Evolutionary conservation across 164 flowering plant genomes (phyloP).

Genomic region (Tetrastigma voinierianum): DNA sequence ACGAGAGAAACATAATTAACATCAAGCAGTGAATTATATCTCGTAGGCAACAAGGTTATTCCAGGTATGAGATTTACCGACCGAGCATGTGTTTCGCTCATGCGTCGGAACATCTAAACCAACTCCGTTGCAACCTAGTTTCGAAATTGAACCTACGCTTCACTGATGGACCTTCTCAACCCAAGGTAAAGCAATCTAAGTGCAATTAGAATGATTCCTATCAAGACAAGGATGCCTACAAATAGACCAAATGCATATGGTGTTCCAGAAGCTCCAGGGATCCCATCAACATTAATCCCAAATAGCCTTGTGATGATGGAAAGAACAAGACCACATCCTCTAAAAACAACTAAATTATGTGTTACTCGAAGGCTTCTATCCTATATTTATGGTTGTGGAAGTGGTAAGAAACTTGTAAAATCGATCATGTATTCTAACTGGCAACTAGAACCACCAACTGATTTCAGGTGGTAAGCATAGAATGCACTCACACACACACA

Average conservation of each 20-base stretch:
- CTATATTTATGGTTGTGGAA: conserved; percentile 31
- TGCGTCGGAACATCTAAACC: conserved; percentile 90
- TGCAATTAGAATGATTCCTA: conserved; percentile 60
- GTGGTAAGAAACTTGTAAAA: not conserved
- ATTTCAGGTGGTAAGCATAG: too few species aligned
- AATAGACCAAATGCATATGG: conserved; percentile 90
- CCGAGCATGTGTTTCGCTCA: conserved; percentile 93
- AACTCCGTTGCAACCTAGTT: conserved; percentile 69
- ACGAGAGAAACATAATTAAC: conserved; percentile 50
- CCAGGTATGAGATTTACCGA: conserved; percentile 39
- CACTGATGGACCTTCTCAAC: conserved; percentile 57
- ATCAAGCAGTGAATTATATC: conserved; percentile 26
- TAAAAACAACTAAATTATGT: conserved; percentile 85
- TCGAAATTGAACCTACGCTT: conserved; percentile 67
- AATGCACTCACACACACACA: too few species aligned
- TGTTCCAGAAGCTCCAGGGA: conserved; percentile 69
- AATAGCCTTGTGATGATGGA: conserved; percentile 85
- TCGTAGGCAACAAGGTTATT: conserved; percentile 39
- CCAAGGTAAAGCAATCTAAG: conserved; percentile 74
- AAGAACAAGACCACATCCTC: conserved; percentile 89
- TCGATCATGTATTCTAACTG: not conserved
- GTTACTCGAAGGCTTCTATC: conserved; percentile 86
- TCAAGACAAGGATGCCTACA: conserved; percentile 45
- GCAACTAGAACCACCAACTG: not conserved
- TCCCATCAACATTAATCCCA: conserved; percentile 95